phyloP scores from a whole-genome alignment of 2,329 filamentous ascomycete genomes.

The Endocalyx cinctus region DNA sequence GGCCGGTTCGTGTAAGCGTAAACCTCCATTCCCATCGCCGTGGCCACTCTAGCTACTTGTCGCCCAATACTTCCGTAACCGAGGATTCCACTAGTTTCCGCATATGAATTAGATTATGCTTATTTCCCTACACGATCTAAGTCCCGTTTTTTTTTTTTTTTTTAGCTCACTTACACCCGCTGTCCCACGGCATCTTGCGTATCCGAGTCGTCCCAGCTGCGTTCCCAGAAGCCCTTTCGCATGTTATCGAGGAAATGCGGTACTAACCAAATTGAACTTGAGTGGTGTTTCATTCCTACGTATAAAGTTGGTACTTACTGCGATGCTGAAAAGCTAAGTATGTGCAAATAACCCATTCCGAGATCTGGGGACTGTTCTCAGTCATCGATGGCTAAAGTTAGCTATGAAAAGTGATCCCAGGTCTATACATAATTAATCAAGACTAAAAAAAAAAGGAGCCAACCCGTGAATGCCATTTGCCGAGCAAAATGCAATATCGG shows the following conservation, averaged over 20 bases:
- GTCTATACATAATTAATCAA: too few relatives aligned
- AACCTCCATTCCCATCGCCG: conserved; percentile 60
- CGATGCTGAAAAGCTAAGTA: conserved; percentile 46
- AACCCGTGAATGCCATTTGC: conserved; percentile 56
- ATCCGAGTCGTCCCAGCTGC: conserved; percentile 27
- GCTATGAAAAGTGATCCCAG: too few relatives aligned
- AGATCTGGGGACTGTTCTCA: conserved; percentile 46
- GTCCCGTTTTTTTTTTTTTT: too few relatives aligned
- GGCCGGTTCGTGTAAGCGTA: conserved; percentile 64
- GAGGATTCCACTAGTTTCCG: conserved; percentile 34
- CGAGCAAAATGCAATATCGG: conserved; percentile 46
- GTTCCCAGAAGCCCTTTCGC: conserved; percentile 39
- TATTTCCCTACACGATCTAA: too few relatives aligned
- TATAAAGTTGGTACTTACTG: conserved; percentile 32
- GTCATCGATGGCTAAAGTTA: too few relatives aligned
- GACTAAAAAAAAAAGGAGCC: too few relatives aligned
- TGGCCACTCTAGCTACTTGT: conserved; percentile 43
- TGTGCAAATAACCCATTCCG: conserved; percentile 52
- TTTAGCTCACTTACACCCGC: conserved; percentile 42
- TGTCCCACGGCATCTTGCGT: conserved; percentile 42
- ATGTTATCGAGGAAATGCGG: conserved; percentile 41
- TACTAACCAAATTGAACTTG: conserved; percentile 33
- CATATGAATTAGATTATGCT: too few relatives aligned
- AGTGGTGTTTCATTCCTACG: too few relatives aligned
- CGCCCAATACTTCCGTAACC: conserved; percentile 42